Conservation (phyloP, 441 rosid species). For the Viola pubescens region DNA sequence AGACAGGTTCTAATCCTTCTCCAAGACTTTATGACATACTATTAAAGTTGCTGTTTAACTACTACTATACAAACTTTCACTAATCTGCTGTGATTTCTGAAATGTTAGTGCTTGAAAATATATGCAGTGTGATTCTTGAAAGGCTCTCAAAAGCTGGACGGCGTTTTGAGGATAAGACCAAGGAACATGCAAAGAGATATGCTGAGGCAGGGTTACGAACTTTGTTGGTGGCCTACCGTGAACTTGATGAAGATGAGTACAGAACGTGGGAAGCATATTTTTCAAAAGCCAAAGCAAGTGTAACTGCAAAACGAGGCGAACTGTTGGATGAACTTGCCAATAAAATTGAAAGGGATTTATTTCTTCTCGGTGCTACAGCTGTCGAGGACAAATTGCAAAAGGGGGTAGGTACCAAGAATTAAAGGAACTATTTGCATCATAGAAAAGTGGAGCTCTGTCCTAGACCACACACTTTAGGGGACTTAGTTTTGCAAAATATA, state of each 20-base stretch:
- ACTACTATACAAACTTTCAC: not conserved
- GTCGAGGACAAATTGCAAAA: constrained; percentile 92
- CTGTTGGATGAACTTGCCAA: constrained; percentile 54
- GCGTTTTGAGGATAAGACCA: constrained; percentile 44
- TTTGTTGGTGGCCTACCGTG: constrained; percentile 70
- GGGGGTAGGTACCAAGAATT: constrained; percentile 44
- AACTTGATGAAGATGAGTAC: constrained; percentile 52
- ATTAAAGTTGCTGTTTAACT: not conserved
- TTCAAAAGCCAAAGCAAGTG: constrained; percentile 51
- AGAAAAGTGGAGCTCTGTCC: too few relatives aligned
- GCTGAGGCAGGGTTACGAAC: constrained; percentile 85
- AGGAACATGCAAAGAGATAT: constrained; percentile 52
- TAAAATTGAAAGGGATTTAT: constrained; percentile 55
- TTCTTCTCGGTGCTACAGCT: constrained; percentile 94
- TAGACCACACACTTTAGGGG: too few relatives aligned
- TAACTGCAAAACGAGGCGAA: constrained; percentile 51
- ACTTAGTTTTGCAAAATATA: constrained; percentile 4
- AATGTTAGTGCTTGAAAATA: constrained; percentile 5
- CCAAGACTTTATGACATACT: not conserved
- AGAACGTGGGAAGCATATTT: constrained; percentile 46
- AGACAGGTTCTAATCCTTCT: constrained; percentile 51
- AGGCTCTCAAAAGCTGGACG: constrained; percentile 57
- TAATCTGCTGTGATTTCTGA: constrained; percentile 3
- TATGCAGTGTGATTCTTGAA: constrained; percentile 70
- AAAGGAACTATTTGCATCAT: too few relatives aligned